Evolutionary conservation across 257 asterid genomes (phyloP), one percentile per base, ranked within the genome.

Genomic region (Echites panduratus): DNA sequence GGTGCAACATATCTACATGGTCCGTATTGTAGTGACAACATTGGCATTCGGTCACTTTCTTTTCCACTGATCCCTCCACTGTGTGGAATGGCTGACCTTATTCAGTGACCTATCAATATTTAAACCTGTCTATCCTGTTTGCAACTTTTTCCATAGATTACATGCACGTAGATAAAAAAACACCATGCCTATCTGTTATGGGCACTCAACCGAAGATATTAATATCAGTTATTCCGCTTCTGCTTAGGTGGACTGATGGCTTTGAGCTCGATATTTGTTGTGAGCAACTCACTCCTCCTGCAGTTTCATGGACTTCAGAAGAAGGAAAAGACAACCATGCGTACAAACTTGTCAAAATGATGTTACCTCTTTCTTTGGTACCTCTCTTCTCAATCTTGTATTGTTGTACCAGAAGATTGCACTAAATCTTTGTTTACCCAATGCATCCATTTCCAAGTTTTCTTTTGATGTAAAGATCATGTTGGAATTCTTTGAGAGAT

Each of bases 201-300:
- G 2, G 45, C 44, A n/a, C 53, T 40, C 29, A 17, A 66, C 71
- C n/a, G 57, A 22, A 44, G 10, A 27, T 67, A 43, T 24, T 44
- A 67, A 67, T n/a, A 45, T 22, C 35, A 44, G 54, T 43, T 67
- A 9, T 67, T 17, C 16, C 24, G 32, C n/a, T 20, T 75, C 61
- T 76, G 68, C 70, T 61, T 88, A 91, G 98, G 97, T 53, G 97
- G 98, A 12, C 82, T 94, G 86, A 94, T 91, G 97, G 98, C 98
- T 29, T 61, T 94, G 80, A 94, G 98, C 89, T 94, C 97, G 5
- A 90, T 89, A 58, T 80, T 94, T 62, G 98, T 93, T 1, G 97
- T 94, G 72, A 84, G 88, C 71, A 94, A 94, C 82, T 89, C 98
- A 32, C 79, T 93, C 76, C 94, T 91, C 70, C 90, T 93, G 78